Conservation (phyloP, 2,329 filamentous ascomycete species). For the Aspergillus neotritici region DNA sequence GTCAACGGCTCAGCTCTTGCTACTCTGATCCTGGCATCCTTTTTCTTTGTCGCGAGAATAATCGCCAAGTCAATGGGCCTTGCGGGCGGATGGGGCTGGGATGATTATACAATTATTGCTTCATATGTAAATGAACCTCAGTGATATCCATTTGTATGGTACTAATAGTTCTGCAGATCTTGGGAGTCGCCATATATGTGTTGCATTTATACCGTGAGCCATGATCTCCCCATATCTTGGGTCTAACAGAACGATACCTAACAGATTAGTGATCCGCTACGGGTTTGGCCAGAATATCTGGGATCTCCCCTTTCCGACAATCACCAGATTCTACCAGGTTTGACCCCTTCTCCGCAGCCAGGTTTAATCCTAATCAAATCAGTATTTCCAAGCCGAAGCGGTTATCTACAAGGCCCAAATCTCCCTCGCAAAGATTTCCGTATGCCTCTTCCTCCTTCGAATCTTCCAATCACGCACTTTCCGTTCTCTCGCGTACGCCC, state of each 20-base stretch:
- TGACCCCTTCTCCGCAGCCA: neutral
- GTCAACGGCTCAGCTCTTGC: slow-evolving; percentile 8
- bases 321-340: slow-evolving; percentile 17
- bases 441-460: slow-evolving; percentile 20
- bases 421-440: slow-evolving; percentile 21
- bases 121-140: slow-evolving; percentile 9
- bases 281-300: slow-evolving; percentile 21
- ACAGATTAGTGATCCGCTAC: slow-evolving; percentile 14
- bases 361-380: neutral
- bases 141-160: too few relatives aligned
- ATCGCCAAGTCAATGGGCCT: slow-evolving; percentile 8
- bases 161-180: neutral
- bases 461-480: slow-evolving; percentile 17
- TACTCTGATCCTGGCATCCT: slow-evolving; percentile 9
- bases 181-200: slow-evolving; percentile 9
- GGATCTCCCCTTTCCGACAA: slow-evolving; percentile 16
- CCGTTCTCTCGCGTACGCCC: slow-evolving; percentile 12
- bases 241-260: neutral
- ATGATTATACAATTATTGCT: slow-evolving; percentile 13
- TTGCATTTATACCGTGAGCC: slow-evolving; percentile 12
- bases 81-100: slow-evolving; percentile 12
- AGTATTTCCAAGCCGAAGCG: slow-evolving; percentile 17
- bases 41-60: slow-evolving; percentile 12
- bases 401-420: slow-evolving; percentile 18
- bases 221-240: neutral